phyloP scores from a whole-genome alignment of 1,139 yeast genomes.

The Arxiozyma slooffiae region DNA sequence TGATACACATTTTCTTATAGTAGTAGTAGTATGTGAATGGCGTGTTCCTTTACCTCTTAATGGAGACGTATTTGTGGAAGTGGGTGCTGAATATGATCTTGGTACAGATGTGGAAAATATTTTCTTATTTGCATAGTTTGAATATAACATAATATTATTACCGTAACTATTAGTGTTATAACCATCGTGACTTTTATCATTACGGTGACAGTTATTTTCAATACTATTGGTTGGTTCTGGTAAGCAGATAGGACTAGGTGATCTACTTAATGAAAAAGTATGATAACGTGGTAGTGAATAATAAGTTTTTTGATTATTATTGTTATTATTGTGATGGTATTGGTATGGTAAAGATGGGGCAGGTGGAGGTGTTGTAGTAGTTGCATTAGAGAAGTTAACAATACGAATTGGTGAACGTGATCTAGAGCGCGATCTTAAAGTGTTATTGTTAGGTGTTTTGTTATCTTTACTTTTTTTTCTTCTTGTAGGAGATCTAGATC shows the following conservation, averaged over 20 bases:
- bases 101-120: neutral
- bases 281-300: constrained; percentile 14
- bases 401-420: constrained; percentile 13
- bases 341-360: neutral
- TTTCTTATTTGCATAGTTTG: neutral
- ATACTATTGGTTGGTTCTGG: neutral
- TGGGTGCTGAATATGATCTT: constrained; percentile 1
- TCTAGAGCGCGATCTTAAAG: constrained; percentile 1
- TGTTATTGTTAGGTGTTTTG: neutral
- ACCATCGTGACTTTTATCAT: too few relatives aligned
- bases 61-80: constrained; percentile 11
- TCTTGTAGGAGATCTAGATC: constrained; percentile 19
- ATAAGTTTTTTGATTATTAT: neutral
- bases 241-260: constrained; percentile 1
- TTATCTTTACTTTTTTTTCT: constrained; percentile 1
- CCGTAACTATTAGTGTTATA: neutral
- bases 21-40: constrained; percentile 11
- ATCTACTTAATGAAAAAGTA: constrained; percentile 12
- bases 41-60: constrained; percentile 21
- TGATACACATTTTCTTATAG: constrained; percentile 62
- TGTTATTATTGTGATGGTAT: neutral
- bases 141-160: neutral
- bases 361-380: neutral
- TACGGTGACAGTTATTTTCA: neutral
- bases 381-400: neutral